These are phyloP conservation scores for Geopyxis carbonaria DNA, from an alignment of 495 filamentous ascomycete genomes.

Conservation along the genomic window DNA sequence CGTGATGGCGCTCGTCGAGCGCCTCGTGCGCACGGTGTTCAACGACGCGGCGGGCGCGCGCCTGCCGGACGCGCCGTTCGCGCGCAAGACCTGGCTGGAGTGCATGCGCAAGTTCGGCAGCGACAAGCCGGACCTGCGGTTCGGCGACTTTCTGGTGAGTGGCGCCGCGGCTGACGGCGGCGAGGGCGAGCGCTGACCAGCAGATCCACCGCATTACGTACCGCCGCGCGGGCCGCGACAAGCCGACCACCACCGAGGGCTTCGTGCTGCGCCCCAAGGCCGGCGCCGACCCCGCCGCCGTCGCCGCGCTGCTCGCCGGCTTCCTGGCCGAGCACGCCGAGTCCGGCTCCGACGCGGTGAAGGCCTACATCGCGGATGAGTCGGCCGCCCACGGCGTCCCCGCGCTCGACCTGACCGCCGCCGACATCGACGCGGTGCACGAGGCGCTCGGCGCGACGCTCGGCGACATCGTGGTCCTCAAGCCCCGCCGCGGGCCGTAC, in stretches of 20 bases:
- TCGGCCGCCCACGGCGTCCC: constrained; percentile 1
- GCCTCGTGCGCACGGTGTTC: constrained; percentile 44
- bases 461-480: constrained; percentile 1
- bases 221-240: constrained; percentile 54
- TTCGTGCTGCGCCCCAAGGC: constrained; percentile 43
- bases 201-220: constrained; percentile 49
- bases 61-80: constrained; percentile 30
- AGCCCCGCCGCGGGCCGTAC: not conserved
- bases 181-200: too few species aligned
- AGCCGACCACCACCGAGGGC: not conserved
- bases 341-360: not conserved
- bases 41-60: constrained; percentile 22
- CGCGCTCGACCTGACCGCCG: constrained; percentile 55
- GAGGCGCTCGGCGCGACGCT: not conserved
- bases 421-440: constrained; percentile 27
- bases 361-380: constrained; percentile 4
- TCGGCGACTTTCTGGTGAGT: constrained; percentile 25
- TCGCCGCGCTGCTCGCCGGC: not conserved
- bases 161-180: too few species aligned
- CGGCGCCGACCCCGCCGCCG: constrained; percentile 33
- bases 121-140: constrained; percentile 80
- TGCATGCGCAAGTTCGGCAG: constrained; percentile 70
- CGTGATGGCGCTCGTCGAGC: constrained; percentile 55
- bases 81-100: constrained; percentile 49
- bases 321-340: not conserved